phyloP scores from a whole-genome alignment of 441 rosid genomes.

The Raphanus hybrid region DNA sequence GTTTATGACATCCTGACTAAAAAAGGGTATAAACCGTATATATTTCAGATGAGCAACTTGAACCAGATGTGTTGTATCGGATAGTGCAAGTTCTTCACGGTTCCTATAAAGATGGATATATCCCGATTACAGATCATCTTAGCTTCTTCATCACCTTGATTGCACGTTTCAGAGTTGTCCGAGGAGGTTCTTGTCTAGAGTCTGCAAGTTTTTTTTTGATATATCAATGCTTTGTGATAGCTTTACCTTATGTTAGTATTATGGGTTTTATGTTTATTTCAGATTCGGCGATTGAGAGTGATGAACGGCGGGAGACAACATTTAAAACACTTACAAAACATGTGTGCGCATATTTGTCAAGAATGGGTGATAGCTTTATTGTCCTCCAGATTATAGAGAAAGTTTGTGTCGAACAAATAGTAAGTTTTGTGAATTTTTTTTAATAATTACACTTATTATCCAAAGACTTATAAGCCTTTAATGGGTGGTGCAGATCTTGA shows the following conservation, averaged over 20 bases:
- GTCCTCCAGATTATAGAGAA: slow-evolving; percentile 64
- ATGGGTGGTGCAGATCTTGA: slow-evolving; percentile 51
- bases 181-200: slow-evolving; percentile 45
- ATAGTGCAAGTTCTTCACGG: slow-evolving; percentile 69
- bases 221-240: slow-evolving; percentile 5
- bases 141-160: slow-evolving; percentile 77
- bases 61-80: slow-evolving; percentile 55
- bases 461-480: not conserved
- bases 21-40: slow-evolving; percentile 8
- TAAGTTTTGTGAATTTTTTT: slow-evolving; percentile 47
- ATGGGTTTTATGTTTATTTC: slow-evolving; percentile 40
- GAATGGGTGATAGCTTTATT: slow-evolving; percentile 68
- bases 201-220: not conserved
- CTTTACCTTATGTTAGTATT: slow-evolving; percentile 1
- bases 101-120: slow-evolving; percentile 65
- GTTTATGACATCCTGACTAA: not conserved
- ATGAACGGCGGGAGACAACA: slow-evolving; percentile 43
- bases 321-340: slow-evolving; percentile 53
- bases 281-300: slow-evolving; percentile 47
- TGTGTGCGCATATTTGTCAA: slow-evolving; percentile 61
- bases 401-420: slow-evolving; percentile 58
- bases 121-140: slow-evolving; percentile 66
- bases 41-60: slow-evolving; percentile 68
- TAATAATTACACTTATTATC: not conserved
- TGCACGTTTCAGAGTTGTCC: slow-evolving; percentile 57